Evolutionary conservation across 768 basidiomycete species (phyloP).

Genomic region (Xerocomellus intermedius): DNA sequence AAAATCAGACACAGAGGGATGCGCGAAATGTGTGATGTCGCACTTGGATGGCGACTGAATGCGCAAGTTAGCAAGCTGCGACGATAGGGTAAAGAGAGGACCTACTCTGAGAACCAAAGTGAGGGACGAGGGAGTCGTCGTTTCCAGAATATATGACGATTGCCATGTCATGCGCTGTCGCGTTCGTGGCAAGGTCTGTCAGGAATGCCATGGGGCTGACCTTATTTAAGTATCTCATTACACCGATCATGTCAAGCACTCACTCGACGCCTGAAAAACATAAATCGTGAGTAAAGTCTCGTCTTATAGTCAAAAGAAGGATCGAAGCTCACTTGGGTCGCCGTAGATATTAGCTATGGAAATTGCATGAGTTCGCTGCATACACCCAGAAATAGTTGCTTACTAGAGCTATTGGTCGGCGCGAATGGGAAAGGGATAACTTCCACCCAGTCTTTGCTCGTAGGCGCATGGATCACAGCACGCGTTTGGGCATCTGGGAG

Average conservation of each 20-base stretch:
- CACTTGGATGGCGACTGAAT: slow-evolving; percentile 55
- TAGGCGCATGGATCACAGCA: slow-evolving; percentile 66
- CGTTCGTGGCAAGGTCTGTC: slow-evolving; percentile 62
- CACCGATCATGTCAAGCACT: slow-evolving; percentile 7
- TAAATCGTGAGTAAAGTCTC: background rate
- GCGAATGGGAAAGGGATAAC: slow-evolving; percentile 26
- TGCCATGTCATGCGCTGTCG: slow-evolving; percentile 44
- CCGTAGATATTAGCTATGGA: slow-evolving; percentile 7
- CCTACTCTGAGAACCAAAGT: slow-evolving; percentile 61
- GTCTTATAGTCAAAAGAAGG: background rate
- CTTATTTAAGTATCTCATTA: background rate
- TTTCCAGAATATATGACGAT: slow-evolving; percentile 66
- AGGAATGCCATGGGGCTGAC: slow-evolving; percentile 62
- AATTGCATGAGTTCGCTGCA: background rate
- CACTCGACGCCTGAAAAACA: slow-evolving; percentile 33
- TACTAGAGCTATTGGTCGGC: slow-evolving; percentile 1
- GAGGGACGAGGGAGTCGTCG: slow-evolving; percentile 62
- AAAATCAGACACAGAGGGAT: background rate
- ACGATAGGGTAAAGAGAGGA: background rate
- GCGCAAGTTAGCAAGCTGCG: slow-evolving; percentile 4
- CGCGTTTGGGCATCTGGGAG: slow-evolving; percentile 47
- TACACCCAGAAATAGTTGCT: background rate
- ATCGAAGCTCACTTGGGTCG: slow-evolving; percentile 33
- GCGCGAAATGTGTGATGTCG: background rate
- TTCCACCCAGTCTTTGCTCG: slow-evolving; percentile 49